phyloP scores from a whole-genome alignment of 1,284 basidiomycete genomes.

The Microbotryum saponariae region DNA sequence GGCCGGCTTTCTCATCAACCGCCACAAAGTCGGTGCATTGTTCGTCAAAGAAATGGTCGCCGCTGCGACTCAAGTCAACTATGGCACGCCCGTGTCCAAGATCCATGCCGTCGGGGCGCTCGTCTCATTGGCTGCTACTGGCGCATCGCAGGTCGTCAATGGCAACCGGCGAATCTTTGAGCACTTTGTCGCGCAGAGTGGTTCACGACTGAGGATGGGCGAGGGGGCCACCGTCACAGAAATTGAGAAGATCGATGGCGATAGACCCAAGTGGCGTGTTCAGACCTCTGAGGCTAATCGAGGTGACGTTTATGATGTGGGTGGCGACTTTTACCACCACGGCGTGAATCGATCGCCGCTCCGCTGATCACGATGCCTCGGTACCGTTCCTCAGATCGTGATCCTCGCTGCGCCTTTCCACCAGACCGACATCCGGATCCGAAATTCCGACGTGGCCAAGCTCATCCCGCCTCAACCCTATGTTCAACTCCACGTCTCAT shows the following conservation, averaged over 20 bases:
- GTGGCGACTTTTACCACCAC: background rate
- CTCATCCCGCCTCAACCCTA: slow-evolving; percentile 63
- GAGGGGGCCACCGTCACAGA: slow-evolving; percentile 53
- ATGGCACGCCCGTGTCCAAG: slow-evolving; percentile 62
- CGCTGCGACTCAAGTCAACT: slow-evolving; percentile 78
- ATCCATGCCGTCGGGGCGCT: slow-evolving; percentile 76
- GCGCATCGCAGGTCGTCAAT: slow-evolving; percentile 60
- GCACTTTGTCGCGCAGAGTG: slow-evolving; percentile 61
- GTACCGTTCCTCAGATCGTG: slow-evolving; percentile 50
- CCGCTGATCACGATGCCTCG: slow-evolving; percentile 36
- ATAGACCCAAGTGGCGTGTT: slow-evolving; percentile 32
- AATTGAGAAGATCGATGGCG: slow-evolving; percentile 25
- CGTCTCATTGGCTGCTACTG: slow-evolving; percentile 63
- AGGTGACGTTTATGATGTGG: slow-evolving; percentile 24
- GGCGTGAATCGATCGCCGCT: background rate
- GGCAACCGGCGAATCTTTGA: slow-evolving; percentile 86
- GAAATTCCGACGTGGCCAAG: slow-evolving; percentile 35
- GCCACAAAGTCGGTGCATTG: slow-evolving; percentile 48
- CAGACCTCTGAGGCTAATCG: slow-evolving; percentile 16
- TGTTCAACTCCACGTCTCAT: slow-evolving; percentile 77
- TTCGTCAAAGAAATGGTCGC: slow-evolving; percentile 75
- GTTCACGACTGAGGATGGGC: slow-evolving; percentile 42
- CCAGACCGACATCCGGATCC: slow-evolving; percentile 47
- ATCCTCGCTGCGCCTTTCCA: slow-evolving; percentile 72
- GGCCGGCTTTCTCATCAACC: slow-evolving; percentile 53